Evolutionary conservation across 2,329 filamentous ascomycete genomes (phyloP).

Genomic region (Juglanconis oblonga): DNA sequence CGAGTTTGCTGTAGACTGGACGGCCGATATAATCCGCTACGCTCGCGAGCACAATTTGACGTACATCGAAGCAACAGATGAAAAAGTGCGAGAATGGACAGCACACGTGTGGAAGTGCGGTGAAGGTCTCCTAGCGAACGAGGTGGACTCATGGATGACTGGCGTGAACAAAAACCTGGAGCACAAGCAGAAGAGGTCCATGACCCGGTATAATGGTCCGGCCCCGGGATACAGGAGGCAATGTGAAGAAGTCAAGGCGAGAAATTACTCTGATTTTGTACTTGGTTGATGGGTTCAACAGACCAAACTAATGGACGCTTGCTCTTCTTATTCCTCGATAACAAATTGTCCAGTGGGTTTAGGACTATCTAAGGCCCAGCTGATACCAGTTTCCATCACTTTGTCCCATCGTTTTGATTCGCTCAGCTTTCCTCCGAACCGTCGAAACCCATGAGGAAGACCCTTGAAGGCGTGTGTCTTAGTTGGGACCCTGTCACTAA

Average conservation of each 20-base stretch:
- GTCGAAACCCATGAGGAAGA: slow-evolving; percentile 48
- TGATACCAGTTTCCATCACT: slow-evolving; percentile 40
- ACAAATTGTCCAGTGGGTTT: background rate
- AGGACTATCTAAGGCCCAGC: slow-evolving; percentile 32
- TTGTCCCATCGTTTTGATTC: slow-evolving; percentile 40
- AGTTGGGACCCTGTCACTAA: slow-evolving; percentile 40
- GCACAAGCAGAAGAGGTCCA: slow-evolving; percentile 41
- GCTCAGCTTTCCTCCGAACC: slow-evolving; percentile 37
- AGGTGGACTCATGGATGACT: slow-evolving; percentile 55
- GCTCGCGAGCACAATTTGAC: slow-evolving; percentile 31
- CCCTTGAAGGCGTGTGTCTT: slow-evolving; percentile 47
- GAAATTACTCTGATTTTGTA: slow-evolving; percentile 22
- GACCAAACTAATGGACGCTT: background rate
- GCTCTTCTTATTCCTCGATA: background rate
- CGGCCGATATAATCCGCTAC: slow-evolving; percentile 32
- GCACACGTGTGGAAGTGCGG: slow-evolving; percentile 46
- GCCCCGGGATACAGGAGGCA: slow-evolving; percentile 40
- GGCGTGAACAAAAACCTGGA: slow-evolving; percentile 50
- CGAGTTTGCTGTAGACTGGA: slow-evolving; percentile 39
- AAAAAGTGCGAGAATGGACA: slow-evolving; percentile 40
- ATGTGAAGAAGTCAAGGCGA: slow-evolving; percentile 28
- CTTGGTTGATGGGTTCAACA: background rate
- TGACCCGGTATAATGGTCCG: slow-evolving; percentile 45
- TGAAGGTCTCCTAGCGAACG: slow-evolving; percentile 40
- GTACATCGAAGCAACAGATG: slow-evolving; percentile 37